phyloP scores from a whole-genome alignment of 805 yeast species.

The Torulaspora quercuum region DNA sequence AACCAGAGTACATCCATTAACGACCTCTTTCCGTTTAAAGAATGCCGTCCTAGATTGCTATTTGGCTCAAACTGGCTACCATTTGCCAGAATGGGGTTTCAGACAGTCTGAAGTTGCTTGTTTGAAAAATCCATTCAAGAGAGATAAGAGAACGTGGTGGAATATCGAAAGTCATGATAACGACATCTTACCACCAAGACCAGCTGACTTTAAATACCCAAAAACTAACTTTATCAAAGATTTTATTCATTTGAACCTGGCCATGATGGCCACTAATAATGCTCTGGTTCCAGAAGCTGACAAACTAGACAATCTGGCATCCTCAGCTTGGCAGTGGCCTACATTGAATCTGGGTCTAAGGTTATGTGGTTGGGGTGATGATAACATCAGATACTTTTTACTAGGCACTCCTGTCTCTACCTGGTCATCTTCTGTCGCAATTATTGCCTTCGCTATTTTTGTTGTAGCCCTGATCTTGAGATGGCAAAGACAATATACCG shows the following conservation, averaged over 20 bases:
- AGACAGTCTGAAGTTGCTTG: constrained; percentile 80
- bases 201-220: constrained; percentile 47
- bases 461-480: constrained; percentile 52
- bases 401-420: constrained; percentile 78
- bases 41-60: constrained; percentile 68
- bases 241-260: constrained; percentile 70
- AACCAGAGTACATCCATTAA: constrained; percentile 63
- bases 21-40: constrained; percentile 66
- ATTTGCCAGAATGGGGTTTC: constrained; percentile 80
- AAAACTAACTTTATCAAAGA: constrained; percentile 74
- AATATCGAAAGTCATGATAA: constrained; percentile 71
- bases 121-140: constrained; percentile 53
- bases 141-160: constrained; percentile 91
- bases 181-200: constrained; percentile 54
- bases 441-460: constrained; percentile 50
- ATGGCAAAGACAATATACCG: constrained; percentile 79
- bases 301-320: constrained; percentile 66
- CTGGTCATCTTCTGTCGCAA: constrained; percentile 66
- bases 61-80: constrained; percentile 65
- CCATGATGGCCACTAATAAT: constrained; percentile 92
- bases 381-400: constrained; percentile 59
- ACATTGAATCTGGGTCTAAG: constrained; percentile 70
- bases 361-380: constrained; percentile 72
- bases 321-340: constrained; percentile 90
- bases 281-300: constrained; percentile 77